Evolutionary conservation across 2,329 filamentous ascomycete genomes (phyloP).

Genomic region (Dactylellina leptospora): DNA sequence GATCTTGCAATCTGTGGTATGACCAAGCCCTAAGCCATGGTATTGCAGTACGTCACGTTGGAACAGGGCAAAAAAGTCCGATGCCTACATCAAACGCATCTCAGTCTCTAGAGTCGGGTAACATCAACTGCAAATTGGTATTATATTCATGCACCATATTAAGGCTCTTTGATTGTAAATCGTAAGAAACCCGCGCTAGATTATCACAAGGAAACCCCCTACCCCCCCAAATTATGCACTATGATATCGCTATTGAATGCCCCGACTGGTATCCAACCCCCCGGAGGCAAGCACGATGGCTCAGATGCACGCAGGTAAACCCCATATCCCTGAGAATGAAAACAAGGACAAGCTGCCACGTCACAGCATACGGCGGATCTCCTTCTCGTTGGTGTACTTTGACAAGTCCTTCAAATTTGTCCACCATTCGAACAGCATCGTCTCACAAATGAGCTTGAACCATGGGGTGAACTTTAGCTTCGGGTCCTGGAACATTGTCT

Average conservation of each 20-base stretch:
- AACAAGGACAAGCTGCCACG: slow-evolving; percentile 29
- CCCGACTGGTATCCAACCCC: slow-evolving; percentile 5
- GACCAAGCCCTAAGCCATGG: too few species aligned
- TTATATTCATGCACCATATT: too few species aligned
- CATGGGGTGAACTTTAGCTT: slow-evolving; percentile 90
- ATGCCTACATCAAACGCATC: too few species aligned
- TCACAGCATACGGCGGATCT: slow-evolving; percentile 81
- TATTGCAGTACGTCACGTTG: too few species aligned
- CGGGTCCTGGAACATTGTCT: slow-evolving; percentile 82
- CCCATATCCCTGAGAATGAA: not conserved
- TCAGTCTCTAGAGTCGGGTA: too few species aligned
- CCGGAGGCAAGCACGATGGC: not conserved
- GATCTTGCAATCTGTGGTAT: too few species aligned
- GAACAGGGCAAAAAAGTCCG: too few species aligned
- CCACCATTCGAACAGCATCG: slow-evolving; percentile 99
- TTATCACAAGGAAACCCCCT: not conserved
- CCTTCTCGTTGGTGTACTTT: slow-evolving; percentile 83
- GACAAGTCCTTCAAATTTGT: slow-evolving; percentile 83
- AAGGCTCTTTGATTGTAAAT: too few species aligned
- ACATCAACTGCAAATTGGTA: too few species aligned
- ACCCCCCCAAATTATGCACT: not conserved
- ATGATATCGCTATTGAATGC: not conserved
- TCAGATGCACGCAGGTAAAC: slow-evolving; percentile 12
- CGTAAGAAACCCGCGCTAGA: too few species aligned
- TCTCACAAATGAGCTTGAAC: slow-evolving; percentile 99